Conservation (phyloP, 768 basidiomycete species). For the Cystobasidiopsis lactophilus region DNA sequence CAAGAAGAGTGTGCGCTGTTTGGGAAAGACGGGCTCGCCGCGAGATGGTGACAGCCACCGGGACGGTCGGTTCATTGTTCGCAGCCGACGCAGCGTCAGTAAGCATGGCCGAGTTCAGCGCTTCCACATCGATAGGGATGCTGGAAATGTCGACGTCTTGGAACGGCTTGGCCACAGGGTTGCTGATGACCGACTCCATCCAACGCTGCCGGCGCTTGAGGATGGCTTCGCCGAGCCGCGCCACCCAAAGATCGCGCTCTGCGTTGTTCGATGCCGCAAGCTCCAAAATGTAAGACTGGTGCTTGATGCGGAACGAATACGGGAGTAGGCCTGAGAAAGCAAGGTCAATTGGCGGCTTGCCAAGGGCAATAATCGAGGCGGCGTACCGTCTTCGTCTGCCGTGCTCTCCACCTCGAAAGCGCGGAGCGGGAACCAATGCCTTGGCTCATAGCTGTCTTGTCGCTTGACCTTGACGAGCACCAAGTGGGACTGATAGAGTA, state of each 20-base stretch:
- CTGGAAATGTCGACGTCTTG: conserved; percentile 43
- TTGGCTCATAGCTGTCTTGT: conserved; percentile 51
- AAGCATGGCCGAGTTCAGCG: background rate
- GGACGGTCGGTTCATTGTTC: background rate
- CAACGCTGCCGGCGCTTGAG: conserved; percentile 2
- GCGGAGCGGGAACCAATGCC: conserved; percentile 63
- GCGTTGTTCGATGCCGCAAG: conserved; percentile 57
- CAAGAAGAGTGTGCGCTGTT: conserved; percentile 23
- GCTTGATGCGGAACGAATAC: conserved; percentile 53
- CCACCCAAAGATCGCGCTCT: conserved; percentile 78
- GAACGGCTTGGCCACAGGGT: conserved; percentile 29
- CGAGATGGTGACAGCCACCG: background rate
- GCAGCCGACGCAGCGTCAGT: background rate
- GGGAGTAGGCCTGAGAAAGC: conserved; percentile 43
- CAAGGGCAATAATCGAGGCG: too few relatives aligned
- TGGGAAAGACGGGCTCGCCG: conserved; percentile 8
- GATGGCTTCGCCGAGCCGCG: conserved; percentile 37
- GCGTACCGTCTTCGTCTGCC: conserved; percentile 50
- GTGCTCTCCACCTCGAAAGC: conserved; percentile 50
- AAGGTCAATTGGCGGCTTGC: background rate
- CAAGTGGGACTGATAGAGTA: conserved; percentile 74
- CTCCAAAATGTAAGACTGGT: conserved; percentile 53
- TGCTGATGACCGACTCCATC: conserved; percentile 4
- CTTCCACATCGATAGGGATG: conserved; percentile 29
- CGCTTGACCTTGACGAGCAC: conserved; percentile 69